A percentile compares a stretch with the other conserved stretches of the same genome.
Conservation (phyloP, 139 green algal genomes). For the Micromonas pusilla region DNA sequence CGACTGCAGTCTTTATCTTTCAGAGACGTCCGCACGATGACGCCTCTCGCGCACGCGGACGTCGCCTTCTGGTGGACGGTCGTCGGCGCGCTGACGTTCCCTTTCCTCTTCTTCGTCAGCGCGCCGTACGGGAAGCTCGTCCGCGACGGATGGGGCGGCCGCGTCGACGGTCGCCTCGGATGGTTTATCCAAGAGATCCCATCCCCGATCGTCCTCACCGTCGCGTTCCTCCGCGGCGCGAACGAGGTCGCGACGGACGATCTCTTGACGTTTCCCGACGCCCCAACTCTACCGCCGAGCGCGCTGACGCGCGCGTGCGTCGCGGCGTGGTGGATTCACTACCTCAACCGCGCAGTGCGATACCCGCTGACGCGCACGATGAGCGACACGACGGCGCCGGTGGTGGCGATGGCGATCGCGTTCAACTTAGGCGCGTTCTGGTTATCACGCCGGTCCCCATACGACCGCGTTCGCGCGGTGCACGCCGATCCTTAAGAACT, state of each 20-base stretch:
- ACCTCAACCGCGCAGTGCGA: not conserved
- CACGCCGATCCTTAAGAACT: too few species aligned
- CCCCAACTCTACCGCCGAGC: not conserved
- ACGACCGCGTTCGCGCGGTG: too few species aligned
- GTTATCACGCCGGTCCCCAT: too few species aligned
- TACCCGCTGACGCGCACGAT: conserved; percentile 1
- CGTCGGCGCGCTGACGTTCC: not conserved
- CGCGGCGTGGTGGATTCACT: conserved; percentile 1
- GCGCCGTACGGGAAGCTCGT: conserved; percentile 16
- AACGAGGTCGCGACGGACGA: not conserved
- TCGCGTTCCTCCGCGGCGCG: not conserved
- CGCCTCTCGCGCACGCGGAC: too few species aligned
- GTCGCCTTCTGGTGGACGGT: too few species aligned
- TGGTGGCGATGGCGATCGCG: not conserved
- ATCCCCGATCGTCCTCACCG: not conserved
- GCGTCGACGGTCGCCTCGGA: not conserved
- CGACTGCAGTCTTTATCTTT: too few species aligned
- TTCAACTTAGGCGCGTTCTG: too few species aligned
- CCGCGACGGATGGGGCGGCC: not conserved
- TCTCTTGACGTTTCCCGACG: not conserved
- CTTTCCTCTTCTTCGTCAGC: conserved; percentile 10
- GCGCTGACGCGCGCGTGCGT: not conserved
- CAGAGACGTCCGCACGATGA: too few species aligned
- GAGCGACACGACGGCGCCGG: not conserved
- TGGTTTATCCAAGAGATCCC: conserved; percentile 1